Base-by-base conservation (phyloP, 495 filamentous ascomycete species). In the Trichocladium uniseriatum region DNA sequence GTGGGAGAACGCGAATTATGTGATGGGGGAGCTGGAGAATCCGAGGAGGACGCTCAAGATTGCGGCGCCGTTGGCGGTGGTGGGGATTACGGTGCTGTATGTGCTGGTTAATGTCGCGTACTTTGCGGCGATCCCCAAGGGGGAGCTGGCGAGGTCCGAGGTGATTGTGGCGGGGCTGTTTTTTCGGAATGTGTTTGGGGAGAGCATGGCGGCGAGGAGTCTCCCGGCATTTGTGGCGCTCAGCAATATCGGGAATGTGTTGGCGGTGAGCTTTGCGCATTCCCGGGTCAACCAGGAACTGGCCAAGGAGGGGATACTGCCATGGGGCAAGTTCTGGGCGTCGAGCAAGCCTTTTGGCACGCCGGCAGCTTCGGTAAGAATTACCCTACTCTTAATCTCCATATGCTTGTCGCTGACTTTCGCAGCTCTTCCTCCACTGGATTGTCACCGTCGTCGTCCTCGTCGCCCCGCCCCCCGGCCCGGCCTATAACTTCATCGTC, bases 241-340 rank as follows among this genome's bases (percentile, higher is more conserved):
- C 9, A 79, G 75, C 8, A 80, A 78, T 0, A 77, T 79, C 14
- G 83, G 82, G 0, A 86, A 86, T 56, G 67, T 73, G 7, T 49
- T 70, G 22, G 68, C 70, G 6, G 68, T 70, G 21, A 65, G 62
- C 35, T 72, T 73, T 53, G 67, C 65, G 0, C 63, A 85, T 68
- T 78, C 83, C 1, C 70, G 83, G 0, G 67, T 86, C 21, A 86
- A 84, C 53, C 79, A 84, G 62, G 83, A 86, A 60, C 71, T 86
- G 18, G 83, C 79, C 14, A 73, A 75, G 28, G 79, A 84, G 61
- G 82, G 82, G 0, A 76, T 86, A 24, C 60, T 87, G 13, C 83
- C 83, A 3, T 82, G 68, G 51, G 72, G 79, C 22, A 61, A 62
- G 15, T 57, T 75, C 14, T 70, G 83, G 22, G 72, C 79, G 0